These are phyloP conservation scores for Carex arenaria DNA, from an alignment of 202 grass and related monocot species.

Conservation along the genomic window DNA sequence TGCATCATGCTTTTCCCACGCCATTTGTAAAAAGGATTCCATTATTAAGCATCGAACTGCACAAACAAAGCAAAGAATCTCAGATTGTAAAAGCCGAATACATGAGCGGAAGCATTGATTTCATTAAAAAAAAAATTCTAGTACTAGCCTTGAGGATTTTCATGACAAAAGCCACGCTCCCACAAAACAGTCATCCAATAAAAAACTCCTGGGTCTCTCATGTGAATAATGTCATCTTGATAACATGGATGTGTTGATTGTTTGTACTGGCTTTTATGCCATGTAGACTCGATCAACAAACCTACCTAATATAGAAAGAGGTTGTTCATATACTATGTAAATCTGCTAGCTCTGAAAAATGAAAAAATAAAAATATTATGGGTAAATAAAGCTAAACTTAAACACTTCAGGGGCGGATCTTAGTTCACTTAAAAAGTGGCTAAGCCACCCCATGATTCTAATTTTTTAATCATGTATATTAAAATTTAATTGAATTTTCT, in stretches of 20 bases:
- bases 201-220: constrained; percentile 68
- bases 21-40: constrained; percentile 83
- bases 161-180: constrained; percentile 92
- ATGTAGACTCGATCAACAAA: constrained; percentile 62
- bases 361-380: neutral
- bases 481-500: too few species aligned
- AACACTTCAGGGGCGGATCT: neutral
- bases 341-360: constrained; percentile 7
- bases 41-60: constrained; percentile 81
- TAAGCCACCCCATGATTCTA: too few species aligned
- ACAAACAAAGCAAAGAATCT: constrained; percentile 33
- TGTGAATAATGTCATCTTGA: constrained; percentile 44
- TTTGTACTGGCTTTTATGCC: constrained; percentile 34
- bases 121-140: constrained; percentile 7
- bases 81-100: neutral
- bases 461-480: too few species aligned
- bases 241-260: constrained; percentile 25
- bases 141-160: constrained; percentile 79
- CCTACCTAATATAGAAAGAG: constrained; percentile 39
- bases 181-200: constrained; percentile 85
- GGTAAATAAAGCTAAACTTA: constrained; percentile 5
- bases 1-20: constrained; percentile 44
- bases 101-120: neutral
- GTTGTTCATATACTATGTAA: neutral
- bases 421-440: too few species aligned